Conservation (phyloP, 371 early-diverging fungal genomes). For the Cokeromyces recurvatus region DNA sequence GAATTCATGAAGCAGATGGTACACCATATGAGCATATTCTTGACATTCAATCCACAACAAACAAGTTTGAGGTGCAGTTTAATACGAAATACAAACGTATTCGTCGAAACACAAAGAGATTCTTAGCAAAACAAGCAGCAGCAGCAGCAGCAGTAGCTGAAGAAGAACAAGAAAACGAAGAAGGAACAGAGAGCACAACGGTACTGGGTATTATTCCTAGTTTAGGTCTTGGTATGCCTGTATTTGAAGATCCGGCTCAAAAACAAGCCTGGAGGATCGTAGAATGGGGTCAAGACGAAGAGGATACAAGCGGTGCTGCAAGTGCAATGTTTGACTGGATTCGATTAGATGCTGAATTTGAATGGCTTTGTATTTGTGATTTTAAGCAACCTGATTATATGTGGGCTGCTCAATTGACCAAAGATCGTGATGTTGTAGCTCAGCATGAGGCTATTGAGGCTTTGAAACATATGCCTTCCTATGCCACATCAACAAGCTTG, state of each 20-base stretch:
- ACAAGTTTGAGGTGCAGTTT: slow-evolving; percentile 88
- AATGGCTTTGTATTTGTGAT: slow-evolving; percentile 87
- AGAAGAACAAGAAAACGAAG: slow-evolving; percentile 56
- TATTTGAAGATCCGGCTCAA: slow-evolving; percentile 67
- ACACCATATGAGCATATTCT: slow-evolving; percentile 92
- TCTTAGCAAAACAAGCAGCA: slow-evolving; percentile 73
- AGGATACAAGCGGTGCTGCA: slow-evolving; percentile 63
- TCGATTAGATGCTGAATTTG: slow-evolving; percentile 93
- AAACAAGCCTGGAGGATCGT: slow-evolving; percentile 71
- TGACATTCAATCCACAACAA: slow-evolving; percentile 68
- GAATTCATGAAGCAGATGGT: slow-evolving; percentile 92
- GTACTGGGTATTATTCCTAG: slow-evolving; percentile 43
- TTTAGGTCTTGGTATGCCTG: slow-evolving; percentile 64
- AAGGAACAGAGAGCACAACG: slow-evolving; percentile 47
- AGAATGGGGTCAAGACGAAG: slow-evolving; percentile 83
- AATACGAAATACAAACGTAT: slow-evolving; percentile 96
- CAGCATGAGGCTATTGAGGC: slow-evolving; percentile 89
- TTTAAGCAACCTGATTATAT: slow-evolving; percentile 94
- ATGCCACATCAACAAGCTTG: slow-evolving; percentile 68
- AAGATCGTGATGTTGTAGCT: slow-evolving; percentile 94
- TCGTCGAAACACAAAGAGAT: slow-evolving; percentile 78
- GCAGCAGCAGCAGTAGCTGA: slow-evolving; percentile 78
- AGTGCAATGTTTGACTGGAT: slow-evolving; percentile 94
- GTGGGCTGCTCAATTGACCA: slow-evolving; percentile 93
- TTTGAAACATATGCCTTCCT: slow-evolving; percentile 59